Conservation (phyloP, 2,329 filamentous ascomycete species). For the Clarireedia monteithiana region DNA sequence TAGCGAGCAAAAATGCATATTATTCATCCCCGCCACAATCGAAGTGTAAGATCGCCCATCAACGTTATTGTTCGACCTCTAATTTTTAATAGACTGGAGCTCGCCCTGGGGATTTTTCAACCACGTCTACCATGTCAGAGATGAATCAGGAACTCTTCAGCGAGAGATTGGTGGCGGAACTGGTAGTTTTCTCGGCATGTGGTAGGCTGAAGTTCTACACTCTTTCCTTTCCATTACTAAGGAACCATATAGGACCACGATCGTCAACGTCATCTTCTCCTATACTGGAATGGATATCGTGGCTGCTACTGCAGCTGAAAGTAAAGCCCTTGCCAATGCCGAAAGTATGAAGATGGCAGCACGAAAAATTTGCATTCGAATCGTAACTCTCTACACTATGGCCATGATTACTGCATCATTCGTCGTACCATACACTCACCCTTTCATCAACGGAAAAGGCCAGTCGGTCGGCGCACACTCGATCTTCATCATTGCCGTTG, state of each 20-base stretch:
- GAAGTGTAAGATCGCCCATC: slow-evolving; percentile 26
- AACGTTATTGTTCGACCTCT: background rate
- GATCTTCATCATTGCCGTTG: slow-evolving; percentile 33
- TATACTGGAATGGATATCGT: slow-evolving; percentile 31
- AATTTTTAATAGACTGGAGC: slow-evolving; percentile 26
- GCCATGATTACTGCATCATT: slow-evolving; percentile 27
- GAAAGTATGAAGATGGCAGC: slow-evolving; percentile 36
- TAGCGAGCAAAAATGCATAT: slow-evolving; percentile 32
- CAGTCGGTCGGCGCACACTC: slow-evolving; percentile 31
- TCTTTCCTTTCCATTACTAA: background rate
- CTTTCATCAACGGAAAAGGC: slow-evolving; percentile 34
- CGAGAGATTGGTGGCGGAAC: slow-evolving; percentile 29
- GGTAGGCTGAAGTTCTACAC: slow-evolving; percentile 23
- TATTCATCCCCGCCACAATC: slow-evolving; percentile 31
- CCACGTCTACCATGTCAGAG: slow-evolving; percentile 27
- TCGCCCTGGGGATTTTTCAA: slow-evolving; percentile 34
- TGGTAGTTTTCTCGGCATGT: slow-evolving; percentile 33
- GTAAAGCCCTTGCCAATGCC: slow-evolving; percentile 29
- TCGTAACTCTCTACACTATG: slow-evolving; percentile 27
- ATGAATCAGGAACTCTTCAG: slow-evolving; percentile 25
- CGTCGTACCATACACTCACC: slow-evolving; percentile 32
- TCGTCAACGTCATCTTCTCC: slow-evolving; percentile 29
- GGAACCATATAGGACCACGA: slow-evolving; percentile 28
- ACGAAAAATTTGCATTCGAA: slow-evolving; percentile 33
- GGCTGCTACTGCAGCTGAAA: slow-evolving; percentile 33